Base-by-base conservation (phyloP, 2,329 filamentous ascomycete genomes). In the Pseudogymnoascus sp. region DNA sequence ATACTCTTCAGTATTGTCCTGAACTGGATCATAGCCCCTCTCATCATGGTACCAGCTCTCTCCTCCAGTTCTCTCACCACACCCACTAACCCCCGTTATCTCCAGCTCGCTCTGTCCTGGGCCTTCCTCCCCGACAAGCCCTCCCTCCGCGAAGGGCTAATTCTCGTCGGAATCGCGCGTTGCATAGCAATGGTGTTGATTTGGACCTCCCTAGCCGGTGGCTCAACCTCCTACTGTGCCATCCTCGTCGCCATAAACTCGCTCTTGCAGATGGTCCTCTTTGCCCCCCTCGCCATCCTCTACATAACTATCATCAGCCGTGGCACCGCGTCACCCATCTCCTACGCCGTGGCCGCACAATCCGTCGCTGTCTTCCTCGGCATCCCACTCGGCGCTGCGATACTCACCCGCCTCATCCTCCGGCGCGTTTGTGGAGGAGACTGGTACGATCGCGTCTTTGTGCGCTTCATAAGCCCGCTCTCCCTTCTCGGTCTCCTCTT, bases 101-200 rank as follows among this genome's bases (percentile, higher is more conserved):
- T 23, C 4, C 19, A 72, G 71, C 86, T 91, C 69, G 67, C 73
- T 0, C 77, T 92, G 0, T 82, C 88, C 0, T 92, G 88, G 84
- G 84, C 84, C 0, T 86, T 86, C 60, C 77, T 88, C 4, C 85
- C 84, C 0, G 84, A 87, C 66, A 76, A 84, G 65, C 72, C 73
- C 7, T 80, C 76, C 5, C 77, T 88, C 10, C 79, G 84, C 1
- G 81, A 84, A 41, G 91, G 90, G 0, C 77, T 94, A 2, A 90
- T 94, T 38, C 83, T 96, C 5, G 91, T 96, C 0, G 91, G 92
- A 0, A 77, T 96, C 1, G 92, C 89, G 4, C 79, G 92, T 61
- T 96, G 92, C 69, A 96, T 96, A 65, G 91, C 91, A 33, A 96
- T 96, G 91, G 90, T 86, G 2, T 75, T 90, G 4, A 88, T 96